A percentile compares a stretch with the other conserved stretches of the same genome.
Conservation (phyloP, 169 alveolate species). For the Eimeria necatrix region DNA sequence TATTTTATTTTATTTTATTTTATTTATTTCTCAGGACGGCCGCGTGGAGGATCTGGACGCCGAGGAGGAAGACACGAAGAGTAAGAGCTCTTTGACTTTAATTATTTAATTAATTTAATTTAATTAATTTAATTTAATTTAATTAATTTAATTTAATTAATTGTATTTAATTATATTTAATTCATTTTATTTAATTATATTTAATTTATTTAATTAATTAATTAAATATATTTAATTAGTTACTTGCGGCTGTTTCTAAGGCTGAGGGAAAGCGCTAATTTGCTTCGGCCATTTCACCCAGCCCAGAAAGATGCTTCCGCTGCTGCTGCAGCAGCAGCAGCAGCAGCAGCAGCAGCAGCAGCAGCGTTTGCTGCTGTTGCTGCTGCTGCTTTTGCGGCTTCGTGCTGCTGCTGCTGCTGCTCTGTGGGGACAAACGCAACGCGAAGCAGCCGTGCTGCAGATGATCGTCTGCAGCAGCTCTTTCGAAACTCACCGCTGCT, state of each 20-base stretch:
- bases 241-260: too few species aligned
- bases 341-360: slow-evolving; percentile 4
- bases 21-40: background rate
- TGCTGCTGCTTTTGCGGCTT: background rate
- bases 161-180: too few species aligned
- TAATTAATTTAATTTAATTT: too few species aligned
- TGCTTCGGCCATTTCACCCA: background rate
- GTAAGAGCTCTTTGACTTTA: background rate
- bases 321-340: background rate
- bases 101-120: background rate
- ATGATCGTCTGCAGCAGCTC: background rate
- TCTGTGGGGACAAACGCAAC: too few species aligned
- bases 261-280: background rate
- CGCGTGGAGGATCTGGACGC: slow-evolving; percentile 20
- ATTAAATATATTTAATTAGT: too few species aligned
- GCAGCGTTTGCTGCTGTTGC: background rate
- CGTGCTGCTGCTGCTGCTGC: background rate
- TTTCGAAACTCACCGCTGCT: background rate
- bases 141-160: too few species aligned
- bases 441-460: background rate
- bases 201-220: too few species aligned
- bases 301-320: background rate
- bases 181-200: background rate
- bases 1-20: background rate
- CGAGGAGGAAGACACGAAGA: background rate